Evolutionary conservation across 129 eudicot species (phyloP).

Genomic region (Mikania micrantha): DNA sequence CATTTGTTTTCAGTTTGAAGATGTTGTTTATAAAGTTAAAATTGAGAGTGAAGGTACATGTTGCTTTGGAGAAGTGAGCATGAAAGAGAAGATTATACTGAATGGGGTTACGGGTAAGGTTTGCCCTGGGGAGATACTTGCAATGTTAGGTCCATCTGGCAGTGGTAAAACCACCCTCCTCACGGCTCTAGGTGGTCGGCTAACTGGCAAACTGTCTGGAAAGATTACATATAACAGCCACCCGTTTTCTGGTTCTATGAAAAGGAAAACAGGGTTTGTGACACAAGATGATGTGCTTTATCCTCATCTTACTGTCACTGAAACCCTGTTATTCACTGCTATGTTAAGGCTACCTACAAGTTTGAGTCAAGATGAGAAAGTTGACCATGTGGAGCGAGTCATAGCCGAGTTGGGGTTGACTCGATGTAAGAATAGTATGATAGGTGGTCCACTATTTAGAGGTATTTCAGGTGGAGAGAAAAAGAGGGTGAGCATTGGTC

Average conservation of each 20-base stretch:
- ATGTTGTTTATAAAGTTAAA: constrained; percentile 67
- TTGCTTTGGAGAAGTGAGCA: constrained; percentile 41
- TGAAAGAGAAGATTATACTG: constrained; percentile 64
- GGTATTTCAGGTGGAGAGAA: constrained; percentile 93
- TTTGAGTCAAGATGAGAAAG: constrained; percentile 54
- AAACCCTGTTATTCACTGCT: constrained; percentile 87
- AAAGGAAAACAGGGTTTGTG: constrained; percentile 89
- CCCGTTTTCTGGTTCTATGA: constrained; percentile 72
- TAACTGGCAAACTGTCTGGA: constrained; percentile 62
- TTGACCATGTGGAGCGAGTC: constrained; percentile 62
- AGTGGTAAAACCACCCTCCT: constrained; percentile 97
- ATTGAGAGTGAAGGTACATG: constrained; percentile 44
- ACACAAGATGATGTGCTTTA: constrained; percentile 89
- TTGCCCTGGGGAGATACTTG: constrained; percentile 87
- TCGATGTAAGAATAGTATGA: constrained; percentile 76
- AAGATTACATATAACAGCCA: constrained; percentile 76
- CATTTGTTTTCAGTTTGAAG: constrained; percentile 62
- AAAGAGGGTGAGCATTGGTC: constrained; percentile 86
- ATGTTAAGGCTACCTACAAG: constrained; percentile 69
- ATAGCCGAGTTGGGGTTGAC: constrained; percentile 64
- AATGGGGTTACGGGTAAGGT: constrained; percentile 80
- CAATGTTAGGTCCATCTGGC: constrained; percentile 97
- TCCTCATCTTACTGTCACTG: constrained; percentile 89
- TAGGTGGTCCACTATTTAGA: constrained; percentile 87
- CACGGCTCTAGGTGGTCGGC: constrained; percentile 95